These are phyloP conservation scores for Pseudogymnoascus sp. DNA, from an alignment of 2,329 filamentous ascomycete species.

Conservation along the genomic window DNA sequence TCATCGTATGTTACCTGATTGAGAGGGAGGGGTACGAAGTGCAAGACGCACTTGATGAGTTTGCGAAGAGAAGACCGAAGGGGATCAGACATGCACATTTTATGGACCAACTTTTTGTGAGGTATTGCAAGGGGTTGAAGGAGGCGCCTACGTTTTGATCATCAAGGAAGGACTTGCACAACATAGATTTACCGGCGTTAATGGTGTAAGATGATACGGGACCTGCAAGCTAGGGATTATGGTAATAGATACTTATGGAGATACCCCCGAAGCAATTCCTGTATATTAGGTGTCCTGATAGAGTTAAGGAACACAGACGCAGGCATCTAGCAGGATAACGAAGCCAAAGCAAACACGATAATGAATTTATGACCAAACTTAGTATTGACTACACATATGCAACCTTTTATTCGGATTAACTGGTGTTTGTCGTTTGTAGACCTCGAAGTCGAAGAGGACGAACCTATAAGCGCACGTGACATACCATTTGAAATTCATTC, in stretches of 20 bases:
- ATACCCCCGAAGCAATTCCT: conserved; percentile 10
- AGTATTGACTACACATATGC: no score
- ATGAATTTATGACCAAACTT: background rate
- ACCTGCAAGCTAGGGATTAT: background rate
- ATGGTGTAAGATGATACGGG: conserved; percentile 3
- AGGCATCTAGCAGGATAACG: background rate
- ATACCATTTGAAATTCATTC: no score
- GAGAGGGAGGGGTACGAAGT: conserved; percentile 65
- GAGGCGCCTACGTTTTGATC: conserved; percentile 15
- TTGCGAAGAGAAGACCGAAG: conserved; percentile 62
- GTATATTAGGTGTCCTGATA: conserved; percentile 5
- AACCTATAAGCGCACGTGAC: no score
- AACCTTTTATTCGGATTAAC: no score
- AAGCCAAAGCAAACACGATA: background rate
- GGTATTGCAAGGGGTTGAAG: conserved; percentile 48
- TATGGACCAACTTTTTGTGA: conserved; percentile 69
- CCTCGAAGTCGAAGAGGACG: no score
- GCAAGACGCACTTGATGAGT: conserved; percentile 69
- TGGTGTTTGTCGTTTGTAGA: no score
- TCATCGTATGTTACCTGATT: conserved; percentile 84
- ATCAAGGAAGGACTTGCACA: background rate
- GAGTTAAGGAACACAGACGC: background rate
- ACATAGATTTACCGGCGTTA: background rate
- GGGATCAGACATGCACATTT: conserved; percentile 90
- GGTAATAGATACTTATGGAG: background rate